Evolutionary conservation across 2,329 filamentous ascomycete species (phyloP).

Genomic region (Fusarium albosuccineum): DNA sequence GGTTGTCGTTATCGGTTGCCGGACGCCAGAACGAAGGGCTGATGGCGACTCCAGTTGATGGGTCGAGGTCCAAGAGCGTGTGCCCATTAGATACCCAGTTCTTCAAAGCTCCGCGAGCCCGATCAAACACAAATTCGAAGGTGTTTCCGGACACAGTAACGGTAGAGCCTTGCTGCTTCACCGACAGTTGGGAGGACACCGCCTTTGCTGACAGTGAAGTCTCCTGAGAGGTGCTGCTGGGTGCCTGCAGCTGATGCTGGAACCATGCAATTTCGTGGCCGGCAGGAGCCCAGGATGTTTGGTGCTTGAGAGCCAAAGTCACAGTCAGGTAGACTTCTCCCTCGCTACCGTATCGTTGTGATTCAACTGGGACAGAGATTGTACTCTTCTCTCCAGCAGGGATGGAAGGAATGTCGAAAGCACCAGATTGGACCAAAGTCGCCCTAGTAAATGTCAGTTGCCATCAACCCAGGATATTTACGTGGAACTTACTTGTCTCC

Average conservation of each 20-base stretch:
- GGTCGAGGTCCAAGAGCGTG: constrained; percentile 52
- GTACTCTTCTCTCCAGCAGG: constrained; percentile 53
- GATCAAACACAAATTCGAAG: constrained; percentile 60
- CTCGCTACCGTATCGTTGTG: constrained; percentile 46
- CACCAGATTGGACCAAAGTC: constrained; percentile 49
- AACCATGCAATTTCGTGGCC: constrained; percentile 69
- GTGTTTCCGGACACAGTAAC: constrained; percentile 37
- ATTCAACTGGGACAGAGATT: constrained; percentile 50
- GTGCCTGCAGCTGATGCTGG: constrained; percentile 57
- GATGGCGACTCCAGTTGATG: constrained; percentile 54
- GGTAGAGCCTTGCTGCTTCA: constrained; percentile 21
- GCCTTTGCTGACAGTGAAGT: constrained; percentile 7
- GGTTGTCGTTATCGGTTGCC: constrained; percentile 74
- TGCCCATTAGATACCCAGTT: constrained; percentile 55
- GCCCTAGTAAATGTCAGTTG: constrained; percentile 26
- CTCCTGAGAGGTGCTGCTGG: background rate
- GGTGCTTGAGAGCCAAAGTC: constrained; percentile 57
- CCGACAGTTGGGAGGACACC: constrained; percentile 39
- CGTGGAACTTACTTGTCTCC: constrained; percentile 53
- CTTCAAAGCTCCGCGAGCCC: constrained; percentile 57
- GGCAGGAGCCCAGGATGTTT: constrained; percentile 63
- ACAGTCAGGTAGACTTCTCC: constrained; percentile 61
- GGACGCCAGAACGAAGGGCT: constrained; percentile 71
- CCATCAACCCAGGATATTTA: background rate
- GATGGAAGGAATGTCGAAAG: constrained; percentile 57